phyloP scores from a whole-genome alignment of 495 filamentous ascomycete species.

The Filosporella fistucella region DNA sequence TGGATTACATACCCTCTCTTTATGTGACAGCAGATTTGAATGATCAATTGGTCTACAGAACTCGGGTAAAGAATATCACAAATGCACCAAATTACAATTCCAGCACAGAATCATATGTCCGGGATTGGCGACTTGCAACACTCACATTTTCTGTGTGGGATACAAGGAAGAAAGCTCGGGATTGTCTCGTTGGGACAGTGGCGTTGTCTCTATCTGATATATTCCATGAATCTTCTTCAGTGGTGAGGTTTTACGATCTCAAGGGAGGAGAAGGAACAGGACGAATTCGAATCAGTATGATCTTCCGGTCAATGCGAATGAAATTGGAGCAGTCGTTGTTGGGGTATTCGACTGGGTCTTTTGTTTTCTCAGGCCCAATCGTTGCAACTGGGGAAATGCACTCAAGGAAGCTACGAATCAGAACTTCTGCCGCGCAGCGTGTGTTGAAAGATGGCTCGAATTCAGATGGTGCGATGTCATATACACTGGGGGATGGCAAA shows the following conservation, averaged over 20 bases:
- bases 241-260: conserved; percentile 9
- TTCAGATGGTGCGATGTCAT: background rate
- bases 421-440: background rate
- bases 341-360: conserved; percentile 4
- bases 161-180: conserved; percentile 7
- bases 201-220: conserved; percentile 5
- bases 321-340: conserved; percentile 7
- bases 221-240: conserved; percentile 7
- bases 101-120: conserved; percentile 7
- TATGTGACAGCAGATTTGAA: conserved; percentile 10
- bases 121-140: conserved; percentile 9
- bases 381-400: background rate
- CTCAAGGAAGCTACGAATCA: background rate
- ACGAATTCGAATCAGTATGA: conserved; percentile 7
- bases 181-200: conserved; percentile 9
- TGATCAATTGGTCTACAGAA: conserved; percentile 7
- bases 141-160: conserved; percentile 9
- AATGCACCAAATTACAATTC: conserved; percentile 10
- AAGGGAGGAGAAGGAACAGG: conserved; percentile 7
- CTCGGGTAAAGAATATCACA: conserved; percentile 9
- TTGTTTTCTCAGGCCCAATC: conserved; percentile 1
- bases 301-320: conserved; percentile 8
- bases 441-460: conserved; percentile 1
- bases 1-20: conserved; percentile 8
- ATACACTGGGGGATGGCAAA: background rate